Percentiles rank a stretch among this genome's conserved stretches.
Evolutionary conservation across 2,329 filamentous ascomycete species (phyloP).

Genomic region (Pestalotiopsis sp.): DNA sequence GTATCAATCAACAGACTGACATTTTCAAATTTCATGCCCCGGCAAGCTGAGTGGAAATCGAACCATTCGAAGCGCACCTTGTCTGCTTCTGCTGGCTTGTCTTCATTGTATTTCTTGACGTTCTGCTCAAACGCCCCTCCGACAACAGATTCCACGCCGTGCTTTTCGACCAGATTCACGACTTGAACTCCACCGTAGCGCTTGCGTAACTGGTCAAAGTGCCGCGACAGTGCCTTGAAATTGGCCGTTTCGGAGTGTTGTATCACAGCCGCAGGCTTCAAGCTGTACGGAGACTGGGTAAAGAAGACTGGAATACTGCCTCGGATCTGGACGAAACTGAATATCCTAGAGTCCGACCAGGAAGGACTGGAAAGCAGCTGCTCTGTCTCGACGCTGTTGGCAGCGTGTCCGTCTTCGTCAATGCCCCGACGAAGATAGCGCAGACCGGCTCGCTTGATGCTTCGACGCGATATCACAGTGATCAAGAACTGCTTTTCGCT

Average conservation of each 20-base stretch:
- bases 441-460: conserved; percentile 81
- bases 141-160: conserved; percentile 78
- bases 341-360: conserved; percentile 67
- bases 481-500: conserved; percentile 69
- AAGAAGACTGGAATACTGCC: conserved; percentile 96
- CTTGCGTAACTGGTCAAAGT: conserved; percentile 71
- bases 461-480: conserved; percentile 91
- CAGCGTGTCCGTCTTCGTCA: conserved; percentile 85
- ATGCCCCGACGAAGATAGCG: conserved; percentile 89
- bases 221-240: conserved; percentile 73
- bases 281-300: conserved; percentile 89
- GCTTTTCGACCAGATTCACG: conserved; percentile 86
- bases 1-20: conserved; percentile 78
- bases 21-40: conserved; percentile 98
- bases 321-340: conserved; percentile 85
- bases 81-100: conserved; percentile 39
- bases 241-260: conserved; percentile 83
- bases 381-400: conserved; percentile 93
- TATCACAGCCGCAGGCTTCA: conserved; percentile 83
- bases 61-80: conserved; percentile 87
- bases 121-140: conserved; percentile 77
- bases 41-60: conserved; percentile 90
- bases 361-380: conserved; percentile 79
- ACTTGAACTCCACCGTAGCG: conserved; percentile 79
- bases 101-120: conserved; percentile 67